phyloP scores from a whole-genome alignment of 495 filamentous ascomycete genomes.

The Daldinia decipiens region DNA sequence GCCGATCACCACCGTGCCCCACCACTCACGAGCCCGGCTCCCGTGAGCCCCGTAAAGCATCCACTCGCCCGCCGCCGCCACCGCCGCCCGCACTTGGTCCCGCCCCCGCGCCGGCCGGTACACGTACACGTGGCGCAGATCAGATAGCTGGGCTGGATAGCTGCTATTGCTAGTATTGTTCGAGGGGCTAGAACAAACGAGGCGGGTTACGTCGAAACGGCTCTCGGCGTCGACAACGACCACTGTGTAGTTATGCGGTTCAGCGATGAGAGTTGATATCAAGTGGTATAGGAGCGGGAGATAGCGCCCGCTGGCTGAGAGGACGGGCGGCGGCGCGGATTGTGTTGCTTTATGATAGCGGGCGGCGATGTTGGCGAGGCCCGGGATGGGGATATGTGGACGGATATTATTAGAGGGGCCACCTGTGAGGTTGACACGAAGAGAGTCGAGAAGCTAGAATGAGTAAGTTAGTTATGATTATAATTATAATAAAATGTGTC shows the following conservation, averaged over 20 bases:
- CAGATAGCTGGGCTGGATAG: conserved; percentile 35
- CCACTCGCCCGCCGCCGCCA: conserved; percentile 53
- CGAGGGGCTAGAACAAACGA: conserved; percentile 46
- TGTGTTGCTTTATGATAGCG: conserved; percentile 52
- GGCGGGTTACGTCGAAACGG: conserved; percentile 69
- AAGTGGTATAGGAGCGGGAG: conserved; percentile 76
- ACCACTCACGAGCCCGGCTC: conserved; percentile 60
- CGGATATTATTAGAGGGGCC: conserved; percentile 20
- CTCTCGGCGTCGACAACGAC: conserved; percentile 76
- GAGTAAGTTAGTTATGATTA: neutral
- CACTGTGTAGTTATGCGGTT: conserved; percentile 64
- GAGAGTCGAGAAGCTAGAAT: conserved; percentile 54
- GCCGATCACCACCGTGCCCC: conserved; percentile 60
- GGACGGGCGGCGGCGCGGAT: conserved; percentile 45
- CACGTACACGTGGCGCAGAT: conserved; percentile 57
- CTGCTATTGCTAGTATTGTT: conserved; percentile 15
- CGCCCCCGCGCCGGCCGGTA: conserved; percentile 45
- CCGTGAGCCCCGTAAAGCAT: conserved; percentile 60
- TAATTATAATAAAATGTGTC: neutral
- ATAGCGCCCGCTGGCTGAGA: conserved; percentile 62
- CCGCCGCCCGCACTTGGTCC: conserved; percentile 40
- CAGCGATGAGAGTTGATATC: conserved; percentile 66
- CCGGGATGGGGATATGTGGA: conserved; percentile 53
- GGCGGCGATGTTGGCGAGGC: conserved; percentile 53
- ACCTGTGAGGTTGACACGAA: conserved; percentile 57